phyloP scores from a whole-genome alignment of 2,329 filamentous ascomycete genomes.

The Neonectria coccinea region DNA sequence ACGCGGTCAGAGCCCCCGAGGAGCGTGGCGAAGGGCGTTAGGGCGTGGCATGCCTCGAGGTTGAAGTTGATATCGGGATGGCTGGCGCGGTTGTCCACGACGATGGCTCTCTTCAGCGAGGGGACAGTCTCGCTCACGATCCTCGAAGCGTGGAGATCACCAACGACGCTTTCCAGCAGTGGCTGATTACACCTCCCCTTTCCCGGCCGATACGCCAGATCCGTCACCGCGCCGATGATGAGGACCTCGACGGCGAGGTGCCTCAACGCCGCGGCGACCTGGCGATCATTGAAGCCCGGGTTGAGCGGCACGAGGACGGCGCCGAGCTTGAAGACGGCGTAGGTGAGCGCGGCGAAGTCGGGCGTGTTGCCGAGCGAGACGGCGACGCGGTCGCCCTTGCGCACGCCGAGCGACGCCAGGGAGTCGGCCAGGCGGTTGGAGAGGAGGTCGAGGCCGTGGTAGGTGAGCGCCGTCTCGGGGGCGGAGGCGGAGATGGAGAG shows the following conservation, averaged over 20 bases:
- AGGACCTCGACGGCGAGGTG: conserved; percentile 81
- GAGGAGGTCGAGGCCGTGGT: conserved; percentile 77
- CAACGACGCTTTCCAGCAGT: conserved; percentile 60
- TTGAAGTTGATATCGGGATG: conserved; percentile 60
- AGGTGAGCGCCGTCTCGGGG: conserved; percentile 77
- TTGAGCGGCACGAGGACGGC: conserved; percentile 94
- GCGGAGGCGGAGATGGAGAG: conserved; percentile 46
- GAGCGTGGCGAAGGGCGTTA: conserved; percentile 61
- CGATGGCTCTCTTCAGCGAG: conserved; percentile 75
- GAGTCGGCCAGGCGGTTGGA: conserved; percentile 83
- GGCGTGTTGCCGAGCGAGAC: conserved; percentile 87
- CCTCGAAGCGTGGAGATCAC: conserved; percentile 51
- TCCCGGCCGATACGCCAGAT: conserved; percentile 75
- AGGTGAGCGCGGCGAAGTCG: conserved; percentile 87
- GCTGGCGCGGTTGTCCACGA: conserved; percentile 79
- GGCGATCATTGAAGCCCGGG: conserved; percentile 83
- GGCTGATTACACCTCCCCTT: conserved; percentile 65
- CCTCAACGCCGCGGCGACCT: conserved; percentile 81
- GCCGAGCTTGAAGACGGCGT: conserved; percentile 94
- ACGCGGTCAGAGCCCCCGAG: conserved; percentile 47
- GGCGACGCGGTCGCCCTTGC: conserved; percentile 85
- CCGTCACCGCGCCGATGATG: conserved; percentile 88
- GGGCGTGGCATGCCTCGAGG: conserved; percentile 53
- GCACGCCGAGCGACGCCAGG: conserved; percentile 76
- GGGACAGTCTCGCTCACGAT: conserved; percentile 67